Conservation (phyloP, 306 rosid genomes). For the Gynostemma pentaphyllum region DNA sequence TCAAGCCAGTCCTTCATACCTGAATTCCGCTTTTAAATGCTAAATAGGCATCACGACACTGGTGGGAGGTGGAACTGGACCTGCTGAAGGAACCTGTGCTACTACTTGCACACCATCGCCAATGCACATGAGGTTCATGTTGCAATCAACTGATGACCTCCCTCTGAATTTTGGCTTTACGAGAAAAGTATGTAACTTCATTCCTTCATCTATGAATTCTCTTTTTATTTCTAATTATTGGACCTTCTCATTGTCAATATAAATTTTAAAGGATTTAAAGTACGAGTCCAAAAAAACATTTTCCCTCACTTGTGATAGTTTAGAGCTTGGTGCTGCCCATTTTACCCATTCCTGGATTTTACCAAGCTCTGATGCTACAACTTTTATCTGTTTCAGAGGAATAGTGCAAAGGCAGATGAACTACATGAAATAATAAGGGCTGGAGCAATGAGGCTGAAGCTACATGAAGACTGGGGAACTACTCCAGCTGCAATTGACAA, state of each 20-base stretch:
- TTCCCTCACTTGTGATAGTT: not conserved
- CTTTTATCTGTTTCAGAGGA: conserved; percentile 45
- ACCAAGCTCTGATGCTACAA: not conserved
- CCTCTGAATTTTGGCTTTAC: conserved; percentile 92
- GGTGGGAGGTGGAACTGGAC: conserved; percentile 98
- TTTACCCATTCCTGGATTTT: not conserved
- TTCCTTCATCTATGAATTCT: not conserved
- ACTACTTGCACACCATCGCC: conserved; percentile 91
- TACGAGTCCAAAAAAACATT: too few species aligned
- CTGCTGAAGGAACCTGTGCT: conserved; percentile 82
- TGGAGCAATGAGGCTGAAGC: conserved; percentile 97
- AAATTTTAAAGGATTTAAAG: not conserved
- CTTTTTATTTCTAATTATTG: not conserved
- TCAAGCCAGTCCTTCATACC: conserved; percentile 27
- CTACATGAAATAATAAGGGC: conserved; percentile 57
- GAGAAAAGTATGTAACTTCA: conserved; percentile 49
- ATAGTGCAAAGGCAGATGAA: conserved; percentile 58
- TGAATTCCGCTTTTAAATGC: conserved; percentile 12
- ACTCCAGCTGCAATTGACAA: conserved; percentile 83
- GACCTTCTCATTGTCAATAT: not conserved
- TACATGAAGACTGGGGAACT: conserved; percentile 96
- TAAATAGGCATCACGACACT: conserved; percentile 78
- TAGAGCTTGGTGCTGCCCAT: not conserved
- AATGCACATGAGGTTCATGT: conserved; percentile 70
- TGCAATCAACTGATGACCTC: conserved; percentile 74